Evolutionary conservation across 257 asterid species (phyloP).

Genomic region (Gentiana straminea): DNA sequence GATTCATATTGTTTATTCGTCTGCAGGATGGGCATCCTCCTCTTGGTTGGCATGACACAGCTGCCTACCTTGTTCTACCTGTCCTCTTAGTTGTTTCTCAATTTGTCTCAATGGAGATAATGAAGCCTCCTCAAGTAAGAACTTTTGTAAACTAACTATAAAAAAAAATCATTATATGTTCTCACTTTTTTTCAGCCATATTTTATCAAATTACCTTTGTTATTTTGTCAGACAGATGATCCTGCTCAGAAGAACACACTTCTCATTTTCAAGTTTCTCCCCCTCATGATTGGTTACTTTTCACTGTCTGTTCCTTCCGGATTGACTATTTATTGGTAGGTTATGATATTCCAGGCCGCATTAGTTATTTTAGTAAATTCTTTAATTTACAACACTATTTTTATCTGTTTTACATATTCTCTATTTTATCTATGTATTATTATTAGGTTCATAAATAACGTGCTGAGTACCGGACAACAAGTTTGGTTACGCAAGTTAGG

Average conservation of each 20-base stretch:
- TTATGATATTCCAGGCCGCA: background rate
- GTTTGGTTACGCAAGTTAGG: slow-evolving; percentile 96
- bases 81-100: slow-evolving; percentile 83
- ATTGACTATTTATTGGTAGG: slow-evolving; percentile 91
- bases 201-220: slow-evolving; percentile 6
- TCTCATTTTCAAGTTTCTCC: slow-evolving; percentile 73
- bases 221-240: slow-evolving; percentile 78
- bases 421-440: too few relatives aligned
- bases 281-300: slow-evolving; percentile 99
- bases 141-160: slow-evolving; percentile 3
- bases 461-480: slow-evolving; percentile 96
- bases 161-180: background rate
- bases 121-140: slow-evolving; percentile 99
- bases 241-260: slow-evolving; percentile 95
- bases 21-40: slow-evolving; percentile 99
- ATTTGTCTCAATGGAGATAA: slow-evolving; percentile 88
- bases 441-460: slow-evolving; percentile 81
- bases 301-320: slow-evolving; percentile 98
- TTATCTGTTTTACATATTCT: too few relatives aligned
- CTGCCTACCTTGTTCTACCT: slow-evolving; percentile 93
- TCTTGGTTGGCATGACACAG: slow-evolving; percentile 93
- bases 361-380: too few relatives aligned
- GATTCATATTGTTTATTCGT: background rate
- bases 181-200: background rate
- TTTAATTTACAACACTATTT: too few relatives aligned